Percentiles rank a stretch among this genome's conserved stretches.
These are phyloP conservation scores for Hypoxylon sp. DNA, from an alignment of 2,329 filamentous ascomycete species.

Conservation along the genomic window DNA sequence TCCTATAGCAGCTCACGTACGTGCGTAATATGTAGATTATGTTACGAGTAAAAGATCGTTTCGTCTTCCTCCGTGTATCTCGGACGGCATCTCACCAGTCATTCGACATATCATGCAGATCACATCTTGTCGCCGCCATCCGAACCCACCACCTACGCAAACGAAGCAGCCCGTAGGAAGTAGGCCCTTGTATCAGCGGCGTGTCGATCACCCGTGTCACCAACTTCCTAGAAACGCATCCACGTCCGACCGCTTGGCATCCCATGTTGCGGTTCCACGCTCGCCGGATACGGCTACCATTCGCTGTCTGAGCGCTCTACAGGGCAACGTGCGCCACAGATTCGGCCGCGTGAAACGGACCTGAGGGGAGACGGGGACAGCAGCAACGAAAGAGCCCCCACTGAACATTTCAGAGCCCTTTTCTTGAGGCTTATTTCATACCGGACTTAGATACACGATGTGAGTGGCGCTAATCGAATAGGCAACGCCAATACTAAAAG, in stretches of 20 bases:
- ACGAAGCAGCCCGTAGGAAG: background rate
- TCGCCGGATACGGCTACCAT: background rate
- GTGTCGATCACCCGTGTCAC: constrained; percentile 21
- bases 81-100: background rate
- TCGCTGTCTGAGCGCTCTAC: background rate
- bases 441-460: constrained; percentile 7
- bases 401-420: constrained; percentile 1
- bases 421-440: constrained; percentile 12
- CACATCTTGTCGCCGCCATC: background rate
- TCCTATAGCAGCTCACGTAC: background rate
- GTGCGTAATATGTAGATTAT: background rate
- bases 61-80: background rate
- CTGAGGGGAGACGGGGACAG: constrained; percentile 8
- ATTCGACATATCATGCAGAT: background rate
- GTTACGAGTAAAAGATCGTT: background rate
- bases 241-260: background rate
- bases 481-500: constrained; percentile 8
- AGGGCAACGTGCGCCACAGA: too few relatives aligned
- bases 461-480: constrained; percentile 17
- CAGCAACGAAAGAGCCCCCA: constrained; percentile 1
- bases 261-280: background rate
- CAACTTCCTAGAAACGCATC: background rate
- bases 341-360: constrained; percentile 18
- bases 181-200: background rate
- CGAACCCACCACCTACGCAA: background rate